phyloP scores from a whole-genome alignment of 78 protist genomes.

The Protostelium mycophagum region DNA sequence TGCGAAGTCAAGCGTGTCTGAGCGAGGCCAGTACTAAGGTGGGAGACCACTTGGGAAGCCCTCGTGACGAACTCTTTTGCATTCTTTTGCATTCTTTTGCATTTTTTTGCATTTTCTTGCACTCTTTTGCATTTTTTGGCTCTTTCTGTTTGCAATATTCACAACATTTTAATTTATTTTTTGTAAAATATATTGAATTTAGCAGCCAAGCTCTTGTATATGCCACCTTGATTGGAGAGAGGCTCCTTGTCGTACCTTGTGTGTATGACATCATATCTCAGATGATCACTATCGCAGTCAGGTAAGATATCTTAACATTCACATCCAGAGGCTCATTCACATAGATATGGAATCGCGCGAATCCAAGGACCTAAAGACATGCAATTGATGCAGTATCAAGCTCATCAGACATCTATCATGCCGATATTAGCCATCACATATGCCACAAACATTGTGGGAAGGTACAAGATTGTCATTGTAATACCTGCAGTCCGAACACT shows the following conservation, averaged over 20 bases:
- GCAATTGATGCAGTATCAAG: conserved; percentile 31
- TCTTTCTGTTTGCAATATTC: too few relatives aligned
- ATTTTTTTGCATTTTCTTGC: too few relatives aligned
- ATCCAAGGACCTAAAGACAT: background rate
- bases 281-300: conserved; percentile 32
- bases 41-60: too few relatives aligned
- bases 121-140: too few relatives aligned
- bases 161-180: too few relatives aligned
- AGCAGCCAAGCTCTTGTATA: conserved; percentile 6
- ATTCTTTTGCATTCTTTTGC: too few relatives aligned
- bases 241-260: conserved; percentile 4
- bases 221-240: conserved; percentile 13
- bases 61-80: too few relatives aligned
- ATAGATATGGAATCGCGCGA: background rate
- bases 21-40: too few relatives aligned
- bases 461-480: background rate
- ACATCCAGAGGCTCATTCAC: background rate
- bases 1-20: too few relatives aligned
- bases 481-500: too few relatives aligned
- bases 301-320: conserved; percentile 24
- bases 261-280: conserved; percentile 7
- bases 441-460: background rate
- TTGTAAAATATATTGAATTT: background rate
- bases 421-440: conserved; percentile 17
- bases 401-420: conserved; percentile 32